Conservation (phyloP, 2,329 filamentous ascomycete genomes). For the Stromatinia cepivora region DNA sequence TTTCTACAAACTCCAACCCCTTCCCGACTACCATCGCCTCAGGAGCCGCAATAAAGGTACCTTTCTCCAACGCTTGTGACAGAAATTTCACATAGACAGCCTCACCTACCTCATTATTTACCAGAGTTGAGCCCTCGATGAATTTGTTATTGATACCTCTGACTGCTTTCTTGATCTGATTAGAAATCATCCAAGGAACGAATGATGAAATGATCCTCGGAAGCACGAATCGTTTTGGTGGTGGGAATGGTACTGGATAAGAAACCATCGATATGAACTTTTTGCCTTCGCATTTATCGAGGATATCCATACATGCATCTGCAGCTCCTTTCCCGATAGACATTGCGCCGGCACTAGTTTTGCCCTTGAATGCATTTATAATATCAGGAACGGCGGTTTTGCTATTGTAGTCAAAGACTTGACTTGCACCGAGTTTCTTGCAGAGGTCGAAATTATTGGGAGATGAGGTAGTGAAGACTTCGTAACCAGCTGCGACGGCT, state of each 20-base stretch:
- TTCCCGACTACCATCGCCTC: conserved; percentile 44
- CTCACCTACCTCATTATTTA: conserved; percentile 22
- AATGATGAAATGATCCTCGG: background rate
- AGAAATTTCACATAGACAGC: conserved; percentile 44
- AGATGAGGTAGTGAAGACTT: conserved; percentile 44
- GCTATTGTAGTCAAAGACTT: conserved; percentile 45
- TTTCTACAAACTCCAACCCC: conserved; percentile 46
- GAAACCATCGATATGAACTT: conserved; percentile 12
- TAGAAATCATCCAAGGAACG: conserved; percentile 3
- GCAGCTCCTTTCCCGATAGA: conserved; percentile 9
- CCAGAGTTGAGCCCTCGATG: background rate
- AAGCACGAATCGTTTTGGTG: conserved; percentile 8
- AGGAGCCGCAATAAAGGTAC: conserved; percentile 43
- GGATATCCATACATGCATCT: conserved; percentile 20
- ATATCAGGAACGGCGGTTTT: conserved; percentile 25
- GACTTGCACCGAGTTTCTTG: conserved; percentile 44
- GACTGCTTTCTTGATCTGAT: conserved; percentile 7
- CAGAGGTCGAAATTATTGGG: conserved; percentile 42
- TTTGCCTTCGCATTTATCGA: conserved; percentile 12
- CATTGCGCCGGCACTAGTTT: conserved; percentile 39
- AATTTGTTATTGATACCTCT: conserved; percentile 11
- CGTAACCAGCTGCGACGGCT: conserved; percentile 45
- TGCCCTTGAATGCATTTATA: conserved; percentile 30
- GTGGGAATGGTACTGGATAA: conserved; percentile 9
- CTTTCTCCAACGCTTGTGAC: conserved; percentile 42